Base-by-base conservation (phyloP, 495 filamentous ascomycete genomes). In the Penicillium verhagenii region DNA sequence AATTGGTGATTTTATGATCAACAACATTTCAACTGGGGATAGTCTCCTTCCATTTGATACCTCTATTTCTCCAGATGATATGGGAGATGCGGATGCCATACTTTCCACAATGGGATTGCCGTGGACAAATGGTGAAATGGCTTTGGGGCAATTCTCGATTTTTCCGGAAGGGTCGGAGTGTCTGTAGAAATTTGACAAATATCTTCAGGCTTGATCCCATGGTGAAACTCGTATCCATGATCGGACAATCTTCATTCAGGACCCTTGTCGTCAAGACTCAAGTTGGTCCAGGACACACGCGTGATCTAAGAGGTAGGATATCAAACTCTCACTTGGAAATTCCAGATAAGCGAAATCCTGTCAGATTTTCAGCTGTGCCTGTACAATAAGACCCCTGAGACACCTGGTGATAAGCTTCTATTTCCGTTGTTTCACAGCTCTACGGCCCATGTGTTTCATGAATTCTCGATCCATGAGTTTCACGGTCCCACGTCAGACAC, bases 1-100 rank as follows among this genome's bases (percentile, higher is more conserved):
- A 19, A 47, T 54, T 9, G 37, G 28, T 13, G 52, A 38, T 21
- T 50, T 50, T 24, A 39, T 39, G n/a, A 42, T n/a, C n/a, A n/a
- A 23, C 14, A 33, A 23, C 3, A 38, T 13, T 6, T 9, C 21
- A 16, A n/a, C 35, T 21, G 20, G 2, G 2, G 47, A 11, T 14
- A 20, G 10, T 20, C 28, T 16, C 5, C 9, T 37, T 37, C 5
- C 20, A 11, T 16, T 23, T 26, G 33, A 26, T 50, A 19, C 4
- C 1, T 23, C 19, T 2, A 39, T 10, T 4, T 29, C 14, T 7
- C 10, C 16, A 4, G 8, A 11, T 25, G 18, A 28, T 46, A 16
- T 26, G n/a, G n/a, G n/a, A n/a, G n/a, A n/a, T 13, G 6, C 43
- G 21, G 24, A n/a, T 3, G 14, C 6, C 5, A 6, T 16, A 29